Evolutionary conservation across 352 stramenopile genomes (phyloP).

Genomic region (Phytopythium aichiense): DNA sequence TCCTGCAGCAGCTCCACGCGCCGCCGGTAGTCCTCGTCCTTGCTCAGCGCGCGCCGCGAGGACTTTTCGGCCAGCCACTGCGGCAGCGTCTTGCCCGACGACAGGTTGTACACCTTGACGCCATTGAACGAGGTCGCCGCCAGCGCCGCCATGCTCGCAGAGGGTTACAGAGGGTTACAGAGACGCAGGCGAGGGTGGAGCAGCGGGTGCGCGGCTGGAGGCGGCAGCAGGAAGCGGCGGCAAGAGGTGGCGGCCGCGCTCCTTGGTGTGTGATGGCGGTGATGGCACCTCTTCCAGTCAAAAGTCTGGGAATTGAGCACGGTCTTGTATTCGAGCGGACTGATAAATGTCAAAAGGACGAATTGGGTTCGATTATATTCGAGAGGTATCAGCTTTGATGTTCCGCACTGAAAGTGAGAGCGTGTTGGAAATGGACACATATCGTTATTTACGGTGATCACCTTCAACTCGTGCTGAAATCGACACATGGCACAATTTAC

Average conservation of each 20-base stretch:
- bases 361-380: no score
- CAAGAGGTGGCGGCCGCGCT: no score
- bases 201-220: not conserved
- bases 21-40: slow-evolving; percentile 75
- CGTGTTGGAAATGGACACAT: not conserved
- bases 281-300: slow-evolving; percentile 7
- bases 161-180: no score
- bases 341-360: no score
- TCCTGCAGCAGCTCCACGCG: slow-evolving; percentile 99
- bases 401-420: not conserved
- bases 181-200: no score
- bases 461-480: not conserved
- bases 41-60: slow-evolving; percentile 28
- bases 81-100: slow-evolving; percentile 91
- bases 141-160: slow-evolving; percentile 57
- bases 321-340: no score
- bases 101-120: slow-evolving; percentile 96
- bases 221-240: not conserved
- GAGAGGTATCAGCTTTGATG: no score
- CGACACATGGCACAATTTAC: no score
- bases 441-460: not conserved
- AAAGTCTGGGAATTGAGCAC: not conserved
- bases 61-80: slow-evolving; percentile 93
- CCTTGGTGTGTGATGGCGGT: not conserved
- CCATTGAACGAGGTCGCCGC: slow-evolving; percentile 87